Conservation (phyloP, 176 grass and related monocot genomes). For the sorghum (Sorghum bicolor) region Sorghum_bicolor_NCBIv3 NC_012872.2:61443001-61443500, state of each 20-base stretch:
- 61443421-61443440: conserved; percentile 14
- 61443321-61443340: conserved; percentile 97
- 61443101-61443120: conserved; percentile 57
- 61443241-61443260: conserved; percentile 23
- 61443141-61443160: not conserved
- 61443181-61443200: conserved; percentile 81
- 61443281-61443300: conserved; percentile 9
- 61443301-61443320: conserved; percentile 7
- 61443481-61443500: conserved; percentile 71
- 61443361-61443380: conserved; percentile 87
- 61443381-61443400: conserved; percentile 70
- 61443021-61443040: not conserved
- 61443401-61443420: conserved; percentile 53
- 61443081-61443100: conserved; percentile 88
- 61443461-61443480: not conserved
- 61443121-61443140: conserved; percentile 2
- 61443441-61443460: not conserved
- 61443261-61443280: not conserved
- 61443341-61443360: conserved; percentile 87
- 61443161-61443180: not conserved
- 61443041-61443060: not conserved
- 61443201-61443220: conserved; percentile 89
- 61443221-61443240: conserved; percentile 79
- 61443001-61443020: not conserved
- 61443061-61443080: conserved; percentile 92